Percentiles rank a stretch among this genome's conserved stretches.
Conservation (phyloP, 306 rosid genomes). For the Vicia faba region DNA sequence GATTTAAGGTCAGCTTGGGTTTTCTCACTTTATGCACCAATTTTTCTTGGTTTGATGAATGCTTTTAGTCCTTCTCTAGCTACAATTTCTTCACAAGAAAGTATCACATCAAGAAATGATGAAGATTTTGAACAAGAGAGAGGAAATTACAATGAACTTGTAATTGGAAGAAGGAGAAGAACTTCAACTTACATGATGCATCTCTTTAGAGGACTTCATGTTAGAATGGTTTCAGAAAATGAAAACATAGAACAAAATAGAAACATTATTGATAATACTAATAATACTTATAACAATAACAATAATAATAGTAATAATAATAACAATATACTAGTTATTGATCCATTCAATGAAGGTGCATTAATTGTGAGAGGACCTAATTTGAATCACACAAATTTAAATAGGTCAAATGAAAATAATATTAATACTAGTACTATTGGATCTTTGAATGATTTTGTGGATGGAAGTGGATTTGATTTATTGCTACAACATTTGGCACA, state of each 20-base stretch:
- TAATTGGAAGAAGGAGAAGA: constrained; percentile 41
- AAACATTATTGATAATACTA: neutral
- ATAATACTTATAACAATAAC: neutral
- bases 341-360: constrained; percentile 39
- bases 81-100: constrained; percentile 31
- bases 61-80: constrained; percentile 42
- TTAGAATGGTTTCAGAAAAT: constrained; percentile 40
- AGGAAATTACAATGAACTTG: constrained; percentile 36
- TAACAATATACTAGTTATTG: constrained; percentile 3
- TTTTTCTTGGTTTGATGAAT: constrained; percentile 48
- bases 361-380: constrained; percentile 45
- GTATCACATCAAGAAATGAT: constrained; percentile 14
- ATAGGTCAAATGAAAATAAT: constrained; percentile 38
- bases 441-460: constrained; percentile 64
- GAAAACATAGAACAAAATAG: constrained; percentile 38
- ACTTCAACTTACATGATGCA: constrained; percentile 39
- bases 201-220: constrained; percentile 34
- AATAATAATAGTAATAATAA: neutral
- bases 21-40: constrained; percentile 47
- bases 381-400: constrained; percentile 29
- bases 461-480: constrained; percentile 71
- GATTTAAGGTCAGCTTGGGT: constrained; percentile 47
- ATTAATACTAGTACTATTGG: constrained; percentile 30
- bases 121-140: constrained; percentile 37
- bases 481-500: constrained; percentile 70